Conservation (phyloP, 345 rosid genomes). For the Camelina sativa region DNA sequence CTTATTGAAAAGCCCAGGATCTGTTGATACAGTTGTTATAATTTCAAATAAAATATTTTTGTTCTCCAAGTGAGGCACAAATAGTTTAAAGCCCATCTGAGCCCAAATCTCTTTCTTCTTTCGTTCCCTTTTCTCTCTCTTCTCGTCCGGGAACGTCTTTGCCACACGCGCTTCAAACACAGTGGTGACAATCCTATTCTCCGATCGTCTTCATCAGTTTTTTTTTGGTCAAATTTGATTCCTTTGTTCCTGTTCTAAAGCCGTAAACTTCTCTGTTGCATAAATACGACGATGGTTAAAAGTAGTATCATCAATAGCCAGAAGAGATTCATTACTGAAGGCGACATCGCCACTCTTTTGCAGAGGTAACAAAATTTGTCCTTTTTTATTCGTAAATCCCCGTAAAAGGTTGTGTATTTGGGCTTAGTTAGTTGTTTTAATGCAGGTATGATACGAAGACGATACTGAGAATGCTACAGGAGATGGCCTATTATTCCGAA, state of each 20-base stretch:
- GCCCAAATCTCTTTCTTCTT: too few species aligned
- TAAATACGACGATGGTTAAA: constrained; percentile 49
- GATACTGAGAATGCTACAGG: constrained; percentile 61
- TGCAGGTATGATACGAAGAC: constrained; percentile 61
- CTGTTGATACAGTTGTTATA: too few species aligned
- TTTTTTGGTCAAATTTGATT: constrained; percentile 23
- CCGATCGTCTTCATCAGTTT: constrained; percentile 20
- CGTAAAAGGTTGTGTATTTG: constrained; percentile 1
- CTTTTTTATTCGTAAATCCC: not conserved
- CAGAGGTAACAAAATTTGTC: constrained; percentile 53
- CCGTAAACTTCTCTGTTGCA: not conserved
- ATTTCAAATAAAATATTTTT: too few species aligned
- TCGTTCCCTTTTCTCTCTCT: not conserved
- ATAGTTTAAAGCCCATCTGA: too few species aligned
- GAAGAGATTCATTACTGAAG: constrained; percentile 59
- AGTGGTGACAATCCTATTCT: not conserved
- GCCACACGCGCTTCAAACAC: constrained; percentile 16
- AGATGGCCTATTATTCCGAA: constrained; percentile 52
- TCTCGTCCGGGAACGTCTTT: not conserved
- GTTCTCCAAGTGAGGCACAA: too few species aligned
- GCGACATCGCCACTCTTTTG: constrained; percentile 62
- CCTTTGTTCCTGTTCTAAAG: constrained; percentile 1
- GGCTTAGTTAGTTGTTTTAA: not conserved
- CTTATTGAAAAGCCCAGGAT: too few species aligned
- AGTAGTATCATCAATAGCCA: constrained; percentile 49